Percentiles rank a stretch among this genome's conserved stretches.
phyloP scores from a whole-genome alignment of 2,329 filamentous ascomycete species.

The Nothophoma quercina region DNA sequence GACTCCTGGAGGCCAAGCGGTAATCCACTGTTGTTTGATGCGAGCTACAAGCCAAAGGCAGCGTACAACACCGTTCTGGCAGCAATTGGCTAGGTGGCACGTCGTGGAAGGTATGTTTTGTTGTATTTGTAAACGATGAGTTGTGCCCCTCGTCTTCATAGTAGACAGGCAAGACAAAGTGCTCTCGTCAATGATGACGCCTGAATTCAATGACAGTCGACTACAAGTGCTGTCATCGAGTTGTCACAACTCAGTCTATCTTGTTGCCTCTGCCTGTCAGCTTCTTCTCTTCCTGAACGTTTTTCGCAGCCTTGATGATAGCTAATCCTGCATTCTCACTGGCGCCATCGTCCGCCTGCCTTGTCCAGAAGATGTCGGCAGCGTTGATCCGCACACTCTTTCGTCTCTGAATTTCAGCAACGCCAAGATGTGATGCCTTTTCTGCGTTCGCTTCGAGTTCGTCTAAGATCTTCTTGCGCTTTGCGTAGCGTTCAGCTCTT shows the following conservation, averaged over 20 bases:
- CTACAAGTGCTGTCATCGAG: background rate
- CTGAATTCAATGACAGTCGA: background rate
- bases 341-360: conserved; percentile 37
- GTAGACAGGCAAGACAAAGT: background rate
- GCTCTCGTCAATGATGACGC: background rate
- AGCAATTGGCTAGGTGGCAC: conserved; percentile 31
- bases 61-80: conserved; percentile 47
- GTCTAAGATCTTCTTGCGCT: conserved; percentile 38
- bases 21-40: conserved; percentile 56
- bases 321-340: conserved; percentile 31
- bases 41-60: conserved; percentile 53
- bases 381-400: conserved; percentile 43
- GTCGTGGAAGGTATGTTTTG: too few species aligned
- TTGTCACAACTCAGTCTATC: conserved; percentile 3
- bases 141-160: too few species aligned
- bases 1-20: conserved; percentile 56
- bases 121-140: too few species aligned
- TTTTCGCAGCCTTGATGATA: conserved; percentile 38
- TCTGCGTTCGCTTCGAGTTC: conserved; percentile 33
- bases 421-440: conserved; percentile 26
- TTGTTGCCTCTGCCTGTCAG: conserved; percentile 21
- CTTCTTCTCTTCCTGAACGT: conserved; percentile 24
- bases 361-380: conserved; percentile 42
- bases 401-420: conserved; percentile 37
- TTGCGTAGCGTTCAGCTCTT: conserved; percentile 34